Base-by-base conservation (phyloP, 139 green algal species). In the Nannochloris sp. region DNA sequence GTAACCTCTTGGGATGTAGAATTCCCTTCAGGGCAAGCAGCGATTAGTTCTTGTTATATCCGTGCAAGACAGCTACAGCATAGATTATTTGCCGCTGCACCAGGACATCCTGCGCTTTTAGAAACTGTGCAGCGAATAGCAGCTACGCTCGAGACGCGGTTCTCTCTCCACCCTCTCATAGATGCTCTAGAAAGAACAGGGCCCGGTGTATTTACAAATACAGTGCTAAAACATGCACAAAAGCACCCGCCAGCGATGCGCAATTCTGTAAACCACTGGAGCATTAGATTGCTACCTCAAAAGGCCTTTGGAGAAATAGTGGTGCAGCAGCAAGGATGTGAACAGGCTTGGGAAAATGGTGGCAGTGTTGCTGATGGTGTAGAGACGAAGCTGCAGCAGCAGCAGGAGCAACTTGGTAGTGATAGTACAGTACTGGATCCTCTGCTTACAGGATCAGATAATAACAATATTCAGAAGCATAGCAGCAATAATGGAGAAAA, bases 1-100 rank as follows among this genome's bases (percentile, higher is more conserved):
- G 69, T 96, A 14, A 87, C 86, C 0, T 86, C 85, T n/a, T 96
- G 90, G 90, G 90, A 96, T 68, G 78, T 74, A 30, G 89, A 96
- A 65, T 83, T 84, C 6, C 4, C 59, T 15, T 71, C 65, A 1
- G 60, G 72, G 10, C 13, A 34, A 19, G 27, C 42, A 13, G 64
- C 70, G 5, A 24, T 73, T 12, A 61, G 56, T 9, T 51, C 63
- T 0, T 59, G 60, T 45, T 81, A 75, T 13, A 76, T 73, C 15
- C 67, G 76, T 25, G 54, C 32, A 39, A 70, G 77, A 47, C 84
- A 89, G 71, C 56, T 87, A 30, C 62, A 82, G 44, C 84, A 89
- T 68, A 92, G 87, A 84, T 81, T 88, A 42, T 95, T 96, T 76
- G 87, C 86, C 0, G 89, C 78, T 2, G 87, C 83, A 0, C 83